These are phyloP conservation scores for Zygoascus tannicola DNA, from an alignment of 805 yeast species.

Conservation along the genomic window DNA sequence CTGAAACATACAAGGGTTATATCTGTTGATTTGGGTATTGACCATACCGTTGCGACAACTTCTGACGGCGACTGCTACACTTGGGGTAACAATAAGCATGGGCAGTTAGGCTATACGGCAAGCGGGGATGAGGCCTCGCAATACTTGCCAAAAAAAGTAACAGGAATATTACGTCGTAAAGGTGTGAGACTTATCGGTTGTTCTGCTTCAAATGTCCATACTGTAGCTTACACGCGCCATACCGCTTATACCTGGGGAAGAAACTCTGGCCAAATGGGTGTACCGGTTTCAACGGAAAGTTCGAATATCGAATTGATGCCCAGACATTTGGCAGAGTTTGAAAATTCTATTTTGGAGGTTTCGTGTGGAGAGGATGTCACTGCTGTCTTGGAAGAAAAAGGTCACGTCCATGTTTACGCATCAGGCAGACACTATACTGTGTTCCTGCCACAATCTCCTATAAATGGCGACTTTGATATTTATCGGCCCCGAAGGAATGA, in stretches of 20 bases:
- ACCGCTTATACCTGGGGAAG: slow-evolving; percentile 65
- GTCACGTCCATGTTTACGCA: slow-evolving; percentile 55
- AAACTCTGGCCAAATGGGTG: slow-evolving; percentile 75
- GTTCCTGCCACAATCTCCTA: slow-evolving; percentile 15
- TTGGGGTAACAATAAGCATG: slow-evolving; percentile 69
- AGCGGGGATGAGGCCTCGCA: slow-evolving; percentile 22
- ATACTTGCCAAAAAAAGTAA: slow-evolving; percentile 33
- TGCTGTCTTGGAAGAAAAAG: slow-evolving; percentile 45
- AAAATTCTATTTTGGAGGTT: slow-evolving; percentile 44
- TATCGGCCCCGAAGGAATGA: slow-evolving; percentile 9
- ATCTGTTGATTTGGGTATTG: slow-evolving; percentile 46
- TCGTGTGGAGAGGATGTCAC: slow-evolving; percentile 63
- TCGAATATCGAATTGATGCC: slow-evolving; percentile 21
- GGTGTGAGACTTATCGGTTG: slow-evolving; percentile 35
- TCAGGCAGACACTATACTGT: slow-evolving; percentile 50
- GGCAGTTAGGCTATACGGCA: slow-evolving; percentile 51
- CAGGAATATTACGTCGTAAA: slow-evolving; percentile 31
- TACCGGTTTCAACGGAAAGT: slow-evolving; percentile 17
- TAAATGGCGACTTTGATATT: slow-evolving; percentile 12
- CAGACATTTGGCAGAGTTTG: slow-evolving; percentile 39
- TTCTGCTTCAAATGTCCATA: slow-evolving; percentile 60
- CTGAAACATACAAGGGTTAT: slow-evolving; percentile 29
- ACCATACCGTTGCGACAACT: slow-evolving; percentile 57
- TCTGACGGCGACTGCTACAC: slow-evolving; percentile 46
- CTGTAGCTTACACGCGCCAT: slow-evolving; percentile 45